A percentile compares a stretch with the other conserved stretches of the same genome.
Conservation (phyloP, 2,329 filamentous ascomycete genomes). For the Didymella glomerata region DNA sequence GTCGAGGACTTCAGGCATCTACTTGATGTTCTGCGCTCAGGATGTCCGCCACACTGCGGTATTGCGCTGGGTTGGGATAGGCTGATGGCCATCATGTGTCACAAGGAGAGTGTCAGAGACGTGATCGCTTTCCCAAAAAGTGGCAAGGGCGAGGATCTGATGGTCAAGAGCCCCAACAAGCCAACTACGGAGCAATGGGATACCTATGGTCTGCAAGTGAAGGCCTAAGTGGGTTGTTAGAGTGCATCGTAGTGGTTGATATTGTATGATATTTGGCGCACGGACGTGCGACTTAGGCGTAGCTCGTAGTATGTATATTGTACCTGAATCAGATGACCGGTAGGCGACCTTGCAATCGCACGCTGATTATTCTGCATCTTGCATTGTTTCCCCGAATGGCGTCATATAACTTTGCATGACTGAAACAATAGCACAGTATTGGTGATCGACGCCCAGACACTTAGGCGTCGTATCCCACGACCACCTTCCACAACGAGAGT, state of each 20-base stretch:
- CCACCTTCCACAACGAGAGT: constrained; percentile 1
- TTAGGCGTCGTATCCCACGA: background rate
- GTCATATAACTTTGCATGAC: background rate
- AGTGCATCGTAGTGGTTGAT: background rate
- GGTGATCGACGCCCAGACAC: background rate
- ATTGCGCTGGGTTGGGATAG: constrained; percentile 93
- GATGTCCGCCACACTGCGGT: constrained; percentile 93
- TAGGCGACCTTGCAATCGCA: too few relatives aligned
- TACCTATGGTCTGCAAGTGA: constrained; percentile 64
- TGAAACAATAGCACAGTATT: background rate
- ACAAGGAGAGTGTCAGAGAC: constrained; percentile 80
- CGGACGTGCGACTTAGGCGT: background rate
- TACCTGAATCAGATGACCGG: too few relatives aligned
- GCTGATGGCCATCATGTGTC: constrained; percentile 79
- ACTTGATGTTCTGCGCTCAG: constrained; percentile 79
- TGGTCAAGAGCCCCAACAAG: constrained; percentile 78
- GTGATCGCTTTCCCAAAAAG: constrained; percentile 98
- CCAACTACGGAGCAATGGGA: constrained; percentile 68
- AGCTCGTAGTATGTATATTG: background rate
- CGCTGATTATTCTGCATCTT: background rate
- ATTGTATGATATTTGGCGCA: background rate
- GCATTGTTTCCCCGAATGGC: background rate
- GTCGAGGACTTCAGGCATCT: constrained; percentile 86
- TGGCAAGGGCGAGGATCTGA: constrained; percentile 84
- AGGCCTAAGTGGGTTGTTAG: constrained; percentile 18